These are phyloP conservation scores for Chaetomium strumarium DNA, from an alignment of 2,329 filamentous ascomycete genomes.

Conservation along the genomic window DNA sequence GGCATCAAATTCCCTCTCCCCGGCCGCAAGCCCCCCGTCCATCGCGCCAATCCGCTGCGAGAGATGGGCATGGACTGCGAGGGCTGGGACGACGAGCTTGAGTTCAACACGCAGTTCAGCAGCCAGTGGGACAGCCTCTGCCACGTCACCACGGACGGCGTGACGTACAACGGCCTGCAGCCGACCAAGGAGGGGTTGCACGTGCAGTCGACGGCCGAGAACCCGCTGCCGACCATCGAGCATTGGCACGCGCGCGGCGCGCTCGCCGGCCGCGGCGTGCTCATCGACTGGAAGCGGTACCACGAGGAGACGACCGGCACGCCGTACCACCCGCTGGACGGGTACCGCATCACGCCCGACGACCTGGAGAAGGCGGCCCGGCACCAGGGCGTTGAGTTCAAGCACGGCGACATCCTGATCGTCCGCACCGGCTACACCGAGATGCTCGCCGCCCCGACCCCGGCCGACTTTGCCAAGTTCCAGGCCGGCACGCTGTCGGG, in stretches of 20 bases:
- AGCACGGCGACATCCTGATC: constrained; percentile 59
- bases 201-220: constrained; percentile 27
- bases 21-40: constrained; percentile 32
- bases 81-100: constrained; percentile 45
- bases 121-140: constrained; percentile 52
- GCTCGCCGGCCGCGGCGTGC: constrained; percentile 48
- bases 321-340: constrained; percentile 45
- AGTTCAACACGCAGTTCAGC: constrained; percentile 50
- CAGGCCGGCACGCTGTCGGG: constrained; percentile 30
- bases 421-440: constrained; percentile 59
- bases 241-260: constrained; percentile 49
- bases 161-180: constrained; percentile 46
- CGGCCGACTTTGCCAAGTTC: constrained; percentile 32
- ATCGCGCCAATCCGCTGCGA: constrained; percentile 34
- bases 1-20: constrained; percentile 34
- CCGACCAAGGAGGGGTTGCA: constrained; percentile 32
- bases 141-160: constrained; percentile 39
- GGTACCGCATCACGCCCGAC: constrained; percentile 46
- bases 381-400: constrained; percentile 57
- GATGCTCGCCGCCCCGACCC: constrained; percentile 44
- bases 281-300: constrained; percentile 47
- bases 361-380: constrained; percentile 54
- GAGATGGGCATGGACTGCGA: constrained; percentile 26
- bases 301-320: constrained; percentile 36
- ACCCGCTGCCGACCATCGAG: constrained; percentile 36